phyloP scores from a whole-genome alignment of 768 basidiomycete species.

The Rhodotorula taiwanensis region DNA sequence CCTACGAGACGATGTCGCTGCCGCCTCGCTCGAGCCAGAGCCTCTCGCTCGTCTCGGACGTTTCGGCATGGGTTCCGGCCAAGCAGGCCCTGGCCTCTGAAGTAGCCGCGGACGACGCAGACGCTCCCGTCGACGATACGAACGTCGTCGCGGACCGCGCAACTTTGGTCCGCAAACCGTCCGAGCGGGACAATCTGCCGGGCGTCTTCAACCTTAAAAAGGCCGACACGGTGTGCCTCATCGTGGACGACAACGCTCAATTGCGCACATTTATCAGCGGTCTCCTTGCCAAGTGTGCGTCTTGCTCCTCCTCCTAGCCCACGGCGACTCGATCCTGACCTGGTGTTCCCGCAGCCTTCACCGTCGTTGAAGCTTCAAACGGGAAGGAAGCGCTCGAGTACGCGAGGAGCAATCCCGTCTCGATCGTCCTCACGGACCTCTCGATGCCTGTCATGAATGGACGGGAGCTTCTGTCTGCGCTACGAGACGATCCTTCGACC shows the following conservation, averaged over 20 bases:
- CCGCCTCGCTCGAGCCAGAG: background rate
- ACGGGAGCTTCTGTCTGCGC: constrained; percentile 3
- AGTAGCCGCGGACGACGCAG: no score
- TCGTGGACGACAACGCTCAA: constrained; percentile 17
- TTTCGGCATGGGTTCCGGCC: constrained; percentile 12
- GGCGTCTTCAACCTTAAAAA: constrained; percentile 21
- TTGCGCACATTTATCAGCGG: constrained; percentile 15
- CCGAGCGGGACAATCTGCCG: background rate
- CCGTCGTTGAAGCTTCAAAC: constrained; percentile 11
- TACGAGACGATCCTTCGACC: constrained; percentile 14
- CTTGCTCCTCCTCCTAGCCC: background rate
- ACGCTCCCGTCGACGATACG: no score
- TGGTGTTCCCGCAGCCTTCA: background rate
- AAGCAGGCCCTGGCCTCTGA: background rate
- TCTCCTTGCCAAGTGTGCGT: constrained; percentile 6
- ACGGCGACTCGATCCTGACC: background rate
- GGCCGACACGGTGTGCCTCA: constrained; percentile 5
- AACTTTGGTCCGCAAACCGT: background rate
- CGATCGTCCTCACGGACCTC: constrained; percentile 13
- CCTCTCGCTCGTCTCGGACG: constrained; percentile 20
- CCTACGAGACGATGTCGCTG: background rate
- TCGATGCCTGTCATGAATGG: constrained; percentile 3
- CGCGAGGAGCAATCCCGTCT: constrained; percentile 5
- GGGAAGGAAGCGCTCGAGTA: constrained; percentile 25
- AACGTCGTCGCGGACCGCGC: no score